Conservation (phyloP, 2,329 filamentous ascomycete genomes). For the Penicillium paneum region DNA sequence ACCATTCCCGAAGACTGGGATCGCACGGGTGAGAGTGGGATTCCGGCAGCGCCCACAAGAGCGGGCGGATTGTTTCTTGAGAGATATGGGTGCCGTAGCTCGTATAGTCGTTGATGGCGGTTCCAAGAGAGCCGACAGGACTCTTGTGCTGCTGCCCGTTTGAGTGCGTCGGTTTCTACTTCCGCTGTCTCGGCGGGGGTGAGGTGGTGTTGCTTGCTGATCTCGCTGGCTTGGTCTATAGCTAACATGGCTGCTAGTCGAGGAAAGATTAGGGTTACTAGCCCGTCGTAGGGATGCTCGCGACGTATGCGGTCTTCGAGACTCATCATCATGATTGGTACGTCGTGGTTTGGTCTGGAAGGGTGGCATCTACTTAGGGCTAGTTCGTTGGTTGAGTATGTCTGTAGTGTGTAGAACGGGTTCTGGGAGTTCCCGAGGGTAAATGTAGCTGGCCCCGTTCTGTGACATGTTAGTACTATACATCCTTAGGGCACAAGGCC, state of each 20-base stretch:
- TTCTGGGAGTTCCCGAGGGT: slow-evolving; percentile 41
- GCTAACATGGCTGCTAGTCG: slow-evolving; percentile 50
- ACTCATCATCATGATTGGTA: slow-evolving; percentile 45
- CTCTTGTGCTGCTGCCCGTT: slow-evolving; percentile 45
- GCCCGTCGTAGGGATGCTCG: slow-evolving; percentile 41
- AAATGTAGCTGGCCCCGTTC: slow-evolving; percentile 43
- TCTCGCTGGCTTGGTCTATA: slow-evolving; percentile 44
- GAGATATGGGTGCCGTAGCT: slow-evolving; percentile 47
- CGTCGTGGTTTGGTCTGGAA: slow-evolving; percentile 36
- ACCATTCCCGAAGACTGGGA: slow-evolving; percentile 36
- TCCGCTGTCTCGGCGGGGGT: slow-evolving; percentile 41
- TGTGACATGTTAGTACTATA: slow-evolving; percentile 15
- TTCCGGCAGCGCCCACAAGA: slow-evolving; percentile 35
- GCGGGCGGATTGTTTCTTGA: slow-evolving; percentile 29
- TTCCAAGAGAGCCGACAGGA: slow-evolving; percentile 48
- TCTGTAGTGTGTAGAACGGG: slow-evolving; percentile 47
- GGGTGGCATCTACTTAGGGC: slow-evolving; percentile 44
- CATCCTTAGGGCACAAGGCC: not conserved
- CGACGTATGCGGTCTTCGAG: slow-evolving; percentile 40
- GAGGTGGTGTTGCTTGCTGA: slow-evolving; percentile 41
- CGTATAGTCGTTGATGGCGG: slow-evolving; percentile 39
- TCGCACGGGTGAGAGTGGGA: slow-evolving; percentile 33
- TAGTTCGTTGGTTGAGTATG: slow-evolving; percentile 43
- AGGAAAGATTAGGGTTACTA: slow-evolving; percentile 48
- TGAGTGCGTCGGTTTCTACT: slow-evolving; percentile 44